Percentiles rank a stretch among this genome's conserved stretches.
phyloP scores from a whole-genome alignment of 2,329 filamentous ascomycete genomes.

The Aspergillus sp. region DNA sequence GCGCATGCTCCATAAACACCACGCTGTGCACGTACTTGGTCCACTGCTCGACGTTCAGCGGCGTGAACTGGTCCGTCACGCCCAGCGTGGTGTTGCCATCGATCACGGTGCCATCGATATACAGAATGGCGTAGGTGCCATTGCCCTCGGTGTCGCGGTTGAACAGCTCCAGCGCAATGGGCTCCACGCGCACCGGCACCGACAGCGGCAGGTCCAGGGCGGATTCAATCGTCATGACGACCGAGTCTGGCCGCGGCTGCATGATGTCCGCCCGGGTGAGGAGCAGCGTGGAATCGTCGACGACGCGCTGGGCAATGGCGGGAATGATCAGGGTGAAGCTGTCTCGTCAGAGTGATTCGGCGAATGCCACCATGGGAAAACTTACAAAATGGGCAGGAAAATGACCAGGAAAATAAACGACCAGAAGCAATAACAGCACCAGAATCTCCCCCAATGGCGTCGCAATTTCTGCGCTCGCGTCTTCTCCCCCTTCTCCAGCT shows the following conservation, averaged over 20 bases:
- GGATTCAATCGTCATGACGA: constrained; percentile 35
- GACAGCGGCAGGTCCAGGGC: constrained; percentile 36
- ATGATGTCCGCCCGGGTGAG: constrained; percentile 35
- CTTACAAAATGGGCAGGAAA: constrained; percentile 41
- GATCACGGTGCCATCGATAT: constrained; percentile 25
- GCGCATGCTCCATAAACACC: constrained; percentile 26
- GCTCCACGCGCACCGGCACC: constrained; percentile 37
- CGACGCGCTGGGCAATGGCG: constrained; percentile 40
- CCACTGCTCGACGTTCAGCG: constrained; percentile 29
- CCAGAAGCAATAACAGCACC: constrained; percentile 37
- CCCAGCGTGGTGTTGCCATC: constrained; percentile 37
- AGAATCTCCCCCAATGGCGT: constrained; percentile 39
- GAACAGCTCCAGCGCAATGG: constrained; percentile 33
- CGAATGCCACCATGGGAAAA: neutral
- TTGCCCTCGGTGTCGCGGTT: constrained; percentile 26
- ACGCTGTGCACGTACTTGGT: constrained; percentile 31
- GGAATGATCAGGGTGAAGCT: constrained; percentile 43
- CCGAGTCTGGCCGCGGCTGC: constrained; percentile 31
- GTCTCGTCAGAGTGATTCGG: neutral
- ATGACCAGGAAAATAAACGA: constrained; percentile 39
- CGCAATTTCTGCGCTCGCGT: constrained; percentile 27
- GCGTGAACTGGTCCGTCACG: constrained; percentile 21
- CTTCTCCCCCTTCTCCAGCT: constrained; percentile 22
- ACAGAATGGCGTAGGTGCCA: constrained; percentile 28
- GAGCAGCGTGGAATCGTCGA: constrained; percentile 36